Evolutionary conservation across 2,329 filamentous ascomycete species (phyloP), one percentile per base, ranked within the genome.

Genomic region (Aureobasidium vineae): DNA sequence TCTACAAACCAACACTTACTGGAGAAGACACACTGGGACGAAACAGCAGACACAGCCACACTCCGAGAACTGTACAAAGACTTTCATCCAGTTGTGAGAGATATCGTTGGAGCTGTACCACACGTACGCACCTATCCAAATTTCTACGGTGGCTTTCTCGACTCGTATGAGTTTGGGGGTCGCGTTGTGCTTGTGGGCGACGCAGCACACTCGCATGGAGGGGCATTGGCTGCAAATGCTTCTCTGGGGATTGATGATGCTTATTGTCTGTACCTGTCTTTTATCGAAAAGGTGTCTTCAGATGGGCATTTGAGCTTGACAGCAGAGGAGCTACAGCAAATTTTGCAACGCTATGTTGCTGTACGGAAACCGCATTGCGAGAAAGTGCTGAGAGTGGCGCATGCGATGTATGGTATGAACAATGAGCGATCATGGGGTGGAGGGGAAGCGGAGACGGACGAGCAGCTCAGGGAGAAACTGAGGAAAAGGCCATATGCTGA

Each of bases 231-330:
- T 10, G 76, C 77, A 3, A 77, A 77, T 19, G 77, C 76, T 8
- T 77, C 75, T 43, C 71, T 78, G 5, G 77, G 77, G 1, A 74
- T 79, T 33, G 77, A 79, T 53, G 77, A 79, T 69, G 76, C 77
- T 7, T 79, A 75, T 13, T 50, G 45, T 19, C 33, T 63, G 4
- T 63, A 63, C 23, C 47, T 52, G 4, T 63, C 45, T 3, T n/a
- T 61, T n/a, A 21, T 61, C n/a, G 3, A 50, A 4, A 21, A 23
- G 21, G 16, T 49, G 1, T 49, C 33, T 10, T 1, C 47, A 11
- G 59, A 28, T 10, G 57, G 33, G 1, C 16, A 19, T n/a, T 28
- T 49, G 57, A 28, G 19, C 2, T 6, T 61, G 13, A 19, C n/a
- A 31, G 28, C 41, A 11, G 28, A 49, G 5, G 16, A 49, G n/a